Evolutionary conservation across 2,329 filamentous ascomycete genomes (phyloP).

Genomic region (Pezicula radicicola): DNA sequence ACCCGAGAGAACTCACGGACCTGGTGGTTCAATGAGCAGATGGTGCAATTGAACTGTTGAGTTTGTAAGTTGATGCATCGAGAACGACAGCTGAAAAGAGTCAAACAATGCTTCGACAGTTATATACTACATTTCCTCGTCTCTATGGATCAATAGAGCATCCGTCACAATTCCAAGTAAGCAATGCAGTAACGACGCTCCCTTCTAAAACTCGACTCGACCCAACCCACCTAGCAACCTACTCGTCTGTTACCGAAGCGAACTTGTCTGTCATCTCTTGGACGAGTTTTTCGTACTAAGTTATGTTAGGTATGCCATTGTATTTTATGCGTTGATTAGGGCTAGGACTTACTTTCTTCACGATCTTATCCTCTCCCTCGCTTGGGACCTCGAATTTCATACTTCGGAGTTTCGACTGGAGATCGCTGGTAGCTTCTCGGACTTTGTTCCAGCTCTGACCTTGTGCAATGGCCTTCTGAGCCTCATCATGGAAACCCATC

Average conservation of each 20-base stretch:
- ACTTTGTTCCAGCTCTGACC: slow-evolving; percentile 93
- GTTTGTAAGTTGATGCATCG: too few relatives aligned
- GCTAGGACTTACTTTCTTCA: slow-evolving; percentile 68
- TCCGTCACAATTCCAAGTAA: neutral
- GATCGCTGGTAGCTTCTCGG: slow-evolving; percentile 81
- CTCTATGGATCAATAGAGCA: neutral
- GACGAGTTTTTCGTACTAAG: slow-evolving; percentile 84
- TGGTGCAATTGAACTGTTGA: too few relatives aligned
- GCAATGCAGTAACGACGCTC: neutral
- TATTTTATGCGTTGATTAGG: neutral
- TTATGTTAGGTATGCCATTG: neutral
- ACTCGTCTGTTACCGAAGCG: slow-evolving; percentile 93
- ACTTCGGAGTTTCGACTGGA: slow-evolving; percentile 79
- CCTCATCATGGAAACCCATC: slow-evolving; percentile 96
- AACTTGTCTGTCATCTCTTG: slow-evolving; percentile 97
- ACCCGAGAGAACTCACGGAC: too few relatives aligned
- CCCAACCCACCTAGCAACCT: slow-evolving; percentile 29
- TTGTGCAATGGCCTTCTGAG: slow-evolving; percentile 89
- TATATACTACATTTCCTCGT: slow-evolving; percentile 1
- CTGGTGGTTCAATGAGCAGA: too few relatives aligned
- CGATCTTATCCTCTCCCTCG: slow-evolving; percentile 76
- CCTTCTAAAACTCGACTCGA: neutral
- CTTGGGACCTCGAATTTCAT: slow-evolving; percentile 97
- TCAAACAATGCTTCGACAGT: too few relatives aligned
- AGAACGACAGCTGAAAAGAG: too few relatives aligned